Base-by-base conservation (phyloP, 345 rosid species). In the Euphorbia pulcherrima region DNA sequence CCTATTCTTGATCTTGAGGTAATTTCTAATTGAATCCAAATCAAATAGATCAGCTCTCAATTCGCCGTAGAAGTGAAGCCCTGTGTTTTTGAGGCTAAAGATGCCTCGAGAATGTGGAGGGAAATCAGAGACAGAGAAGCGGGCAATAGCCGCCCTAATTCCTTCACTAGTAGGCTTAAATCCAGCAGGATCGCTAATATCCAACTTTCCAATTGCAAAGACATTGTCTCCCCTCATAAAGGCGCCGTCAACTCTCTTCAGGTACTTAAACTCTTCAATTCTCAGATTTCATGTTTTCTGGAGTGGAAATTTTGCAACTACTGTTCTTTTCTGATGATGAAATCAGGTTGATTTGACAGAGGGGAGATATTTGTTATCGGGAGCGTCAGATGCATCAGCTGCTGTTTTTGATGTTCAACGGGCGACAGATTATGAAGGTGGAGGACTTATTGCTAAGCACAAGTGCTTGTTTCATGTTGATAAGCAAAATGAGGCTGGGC, bases 301-400 rank as follows among this genome's bases (percentile, higher is more conserved):
- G 20, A 50, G 21, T 33, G 9, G 2, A 58, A 24, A 30, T 58
- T 6, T 6, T 58, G 21, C 37, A 28, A 30, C 18, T 29, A 29
- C 18, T 53, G 18, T 37, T 58, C 35, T 57, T 17, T 71, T 64
- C 73, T 80, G 70, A 72, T 78, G 54, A 59, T 72, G 70, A 60
- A 65, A 76, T 76, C 90, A 93, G 99, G 92, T 89, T 79, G 99
- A 93, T 85, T 83, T 86, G 84, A 87, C 91, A 27, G 97, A 93
- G 76, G 91, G 92, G 56, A 78, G 97, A 37, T 91, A 89, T 74
- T 68, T 94, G 78, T 75, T 94, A 69, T 86, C 99, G 1, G 90
- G 83, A 65, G 88, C 97, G 54, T 83, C 97, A 11, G 97, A 94
- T 85, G 91, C 87, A 39, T 94, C 99, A 1, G 85, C 84, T 64